Base-by-base conservation (phyloP, 1,139 yeast species). In the Maudiozyma humilis region DNA sequence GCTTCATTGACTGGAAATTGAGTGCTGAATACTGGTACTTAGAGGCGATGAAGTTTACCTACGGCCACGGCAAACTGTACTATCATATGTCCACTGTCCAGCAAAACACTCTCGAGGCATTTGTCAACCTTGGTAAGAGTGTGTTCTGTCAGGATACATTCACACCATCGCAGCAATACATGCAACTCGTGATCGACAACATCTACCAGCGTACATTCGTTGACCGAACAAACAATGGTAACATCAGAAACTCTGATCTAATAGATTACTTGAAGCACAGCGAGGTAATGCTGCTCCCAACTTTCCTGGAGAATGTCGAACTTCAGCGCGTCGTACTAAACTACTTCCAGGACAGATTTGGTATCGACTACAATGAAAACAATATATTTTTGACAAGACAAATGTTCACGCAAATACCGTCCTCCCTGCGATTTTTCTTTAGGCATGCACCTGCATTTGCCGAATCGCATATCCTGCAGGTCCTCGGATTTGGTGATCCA, bases 21-120 rank as follows among this genome's bases (percentile, higher is more conserved):
- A 76, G 86, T 52, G 82, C 91, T 1, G 87, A 82, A 58, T 75
- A 76, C 60, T 83, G 93, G 93, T 83, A 83, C 57, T 71, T 77
- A 30, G 71, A 76, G 25, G 76, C 89, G 10, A 75, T 82, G 78
- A 75, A 76, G 53, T 76, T 82, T 10, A 76, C 79, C 49, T 82
- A 78, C 60, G 88, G 91, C 1, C 87, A 81, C 57, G 93, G 93
- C 1, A 83, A 83, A 59, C 73, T 82, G 13, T 83, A 82, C 56
- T 83, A 83, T 55, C 93, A 83, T 58, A 80, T 82, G 77, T 82
- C 89, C 44, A 82, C 93, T 0, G 91, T 83, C 3, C 89, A 83
- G 58, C 83, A 79, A 60, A 88, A 83, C 59, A 82, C 82, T 52
- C 65, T 83, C 51, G 89, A 82, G 62, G 89, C 91, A 1, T 72